These are phyloP conservation scores for Inga oerstediana DNA, from an alignment of 306 rosid species.

Conservation along the genomic window DNA sequence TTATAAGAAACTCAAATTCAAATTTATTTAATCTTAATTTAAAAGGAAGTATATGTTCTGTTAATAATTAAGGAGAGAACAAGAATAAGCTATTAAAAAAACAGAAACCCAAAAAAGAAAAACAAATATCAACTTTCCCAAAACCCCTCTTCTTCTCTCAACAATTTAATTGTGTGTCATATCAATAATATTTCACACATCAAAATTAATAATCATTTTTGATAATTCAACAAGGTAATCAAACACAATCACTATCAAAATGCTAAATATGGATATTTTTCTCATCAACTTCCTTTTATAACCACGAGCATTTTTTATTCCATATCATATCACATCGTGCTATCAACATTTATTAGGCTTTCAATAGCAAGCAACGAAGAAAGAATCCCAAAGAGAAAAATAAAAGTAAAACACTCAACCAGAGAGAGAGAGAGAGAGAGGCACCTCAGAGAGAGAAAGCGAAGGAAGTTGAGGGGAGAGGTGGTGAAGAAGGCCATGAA, in stretches of 20 bases:
- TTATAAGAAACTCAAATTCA: not conserved
- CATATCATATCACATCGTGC: not conserved
- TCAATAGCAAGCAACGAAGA: not conserved
- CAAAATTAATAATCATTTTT: not conserved
- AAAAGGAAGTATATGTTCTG: not conserved
- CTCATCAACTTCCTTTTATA: not conserved
- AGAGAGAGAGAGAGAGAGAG: not conserved
- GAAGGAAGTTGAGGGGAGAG: slow-evolving; percentile 32
- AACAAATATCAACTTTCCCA: slow-evolving; percentile 4
- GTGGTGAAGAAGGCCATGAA: slow-evolving; percentile 43
- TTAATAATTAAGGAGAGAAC: not conserved
- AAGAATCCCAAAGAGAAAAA: not conserved
- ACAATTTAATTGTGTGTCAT: not conserved
- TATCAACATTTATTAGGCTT: not conserved
- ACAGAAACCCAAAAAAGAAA: not conserved
- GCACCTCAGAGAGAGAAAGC: slow-evolving; percentile 71
- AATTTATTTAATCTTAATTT: not conserved
- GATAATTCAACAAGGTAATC: not conserved
- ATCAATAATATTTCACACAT: not conserved
- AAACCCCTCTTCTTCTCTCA: not conserved
- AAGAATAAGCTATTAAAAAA: not conserved
- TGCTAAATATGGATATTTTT: not conserved
- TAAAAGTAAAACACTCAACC: not conserved
- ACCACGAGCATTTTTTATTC: not conserved
- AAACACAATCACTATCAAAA: not conserved